These are phyloP conservation scores for Peronospora farinosa DNA, from an alignment of 352 stramenopile genomes.

Conservation along the genomic window DNA sequence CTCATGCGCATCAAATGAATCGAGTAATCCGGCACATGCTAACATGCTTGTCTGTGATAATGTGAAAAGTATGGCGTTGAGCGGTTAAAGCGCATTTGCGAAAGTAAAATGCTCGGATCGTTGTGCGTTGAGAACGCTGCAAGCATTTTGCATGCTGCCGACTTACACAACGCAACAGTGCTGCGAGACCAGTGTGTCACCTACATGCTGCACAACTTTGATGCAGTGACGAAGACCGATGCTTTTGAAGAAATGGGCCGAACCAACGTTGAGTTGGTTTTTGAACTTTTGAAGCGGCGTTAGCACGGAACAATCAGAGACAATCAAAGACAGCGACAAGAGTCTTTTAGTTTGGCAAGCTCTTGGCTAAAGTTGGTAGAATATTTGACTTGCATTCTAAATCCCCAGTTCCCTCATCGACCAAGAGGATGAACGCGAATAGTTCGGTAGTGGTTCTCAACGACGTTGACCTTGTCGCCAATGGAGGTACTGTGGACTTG, in stretches of 20 bases:
- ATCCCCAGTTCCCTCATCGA: constrained; percentile 8
- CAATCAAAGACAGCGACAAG: not conserved
- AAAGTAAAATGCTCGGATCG: constrained; percentile 92
- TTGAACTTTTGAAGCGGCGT: constrained; percentile 91
- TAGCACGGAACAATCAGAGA: constrained; percentile 14
- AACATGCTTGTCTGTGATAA: constrained; percentile 6
- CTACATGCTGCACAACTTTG: constrained; percentile 97
- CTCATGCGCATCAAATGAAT: constrained; percentile 1
- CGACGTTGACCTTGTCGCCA: not conserved
- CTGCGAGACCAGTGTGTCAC: constrained; percentile 92
- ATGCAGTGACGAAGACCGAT: constrained; percentile 93
- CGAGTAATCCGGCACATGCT: not conserved
- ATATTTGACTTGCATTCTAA: constrained; percentile 9
- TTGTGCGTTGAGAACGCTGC: constrained; percentile 95
- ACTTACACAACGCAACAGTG: constrained; percentile 91
- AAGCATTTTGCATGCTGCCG: constrained; percentile 93
- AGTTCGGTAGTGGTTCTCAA: constrained; percentile 27
- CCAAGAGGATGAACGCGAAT: constrained; percentile 19
- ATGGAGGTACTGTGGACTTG: not conserved
- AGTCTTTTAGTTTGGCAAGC: constrained; percentile 9
- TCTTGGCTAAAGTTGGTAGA: constrained; percentile 15
- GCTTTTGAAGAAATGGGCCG: constrained; percentile 98
- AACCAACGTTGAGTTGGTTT: constrained; percentile 97
- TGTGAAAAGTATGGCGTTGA: constrained; percentile 69
- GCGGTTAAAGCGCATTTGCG: constrained; percentile 90